Evolutionary conservation across 345 rosid genomes (phyloP), one percentile per base, ranked within the genome.

Genomic region (Kandelia obovata): DNA sequence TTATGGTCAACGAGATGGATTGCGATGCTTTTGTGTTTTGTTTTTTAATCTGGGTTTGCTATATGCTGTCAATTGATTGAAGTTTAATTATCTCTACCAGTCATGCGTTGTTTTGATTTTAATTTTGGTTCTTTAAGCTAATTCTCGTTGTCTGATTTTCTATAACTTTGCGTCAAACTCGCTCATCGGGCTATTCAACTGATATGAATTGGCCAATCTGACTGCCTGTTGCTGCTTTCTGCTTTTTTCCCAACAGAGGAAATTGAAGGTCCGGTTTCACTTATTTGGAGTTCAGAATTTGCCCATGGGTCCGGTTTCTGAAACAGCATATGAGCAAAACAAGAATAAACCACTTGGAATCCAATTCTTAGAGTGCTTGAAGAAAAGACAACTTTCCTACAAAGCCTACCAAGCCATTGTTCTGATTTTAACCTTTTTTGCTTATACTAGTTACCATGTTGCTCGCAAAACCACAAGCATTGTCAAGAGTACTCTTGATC

Each of bases 401-500:
- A 84, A 70, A 66, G 73, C 83, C 23, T 81, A 88, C 57, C 93
- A 84, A 81, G 87, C 82, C 56, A 78, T 88, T 49, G 97, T 92
- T 17, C 77, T 92, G 80, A 77, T 88, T 60, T 86, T 89, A 2
- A 92, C 97, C 32, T 89, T 92, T 58, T 67, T 92, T 0, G 88
- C 97, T 3, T 92, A 89, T 66, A 28, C 90, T 3, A 78, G 88
- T 73, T 92, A 89, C 74, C 97, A 92, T 78, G 88, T 90, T 0
- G 73, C 94, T 2, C 77, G 97, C 49, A 92, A 92, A 79, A 88
- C 93, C 46, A 86, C 89, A 26, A 92, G 97, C 81, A 82, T 92
- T 61, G 97, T 92, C 61, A 89, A 89, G 66, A 92, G 94, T 64
- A 72, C 87, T 6, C 96, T 92, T 27, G 97, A 92, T 79, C 97